Evolutionary conservation across 805 yeast species (phyloP).

Genomic region (Clavispora carvajalis): DNA sequence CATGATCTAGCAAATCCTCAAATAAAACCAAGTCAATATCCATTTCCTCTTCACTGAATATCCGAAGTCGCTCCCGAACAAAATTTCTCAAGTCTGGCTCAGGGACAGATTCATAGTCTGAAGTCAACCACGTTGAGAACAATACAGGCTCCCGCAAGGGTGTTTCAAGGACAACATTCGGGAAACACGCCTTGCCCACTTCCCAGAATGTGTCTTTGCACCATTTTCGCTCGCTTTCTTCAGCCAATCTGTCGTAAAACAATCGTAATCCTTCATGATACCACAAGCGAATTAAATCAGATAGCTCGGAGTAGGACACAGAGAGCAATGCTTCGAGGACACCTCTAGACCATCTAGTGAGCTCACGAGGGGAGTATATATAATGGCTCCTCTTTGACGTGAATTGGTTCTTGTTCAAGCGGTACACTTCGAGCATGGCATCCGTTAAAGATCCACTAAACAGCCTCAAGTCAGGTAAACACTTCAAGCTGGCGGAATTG

Average conservation of each 20-base stretch:
- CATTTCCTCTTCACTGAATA: constrained; percentile 75
- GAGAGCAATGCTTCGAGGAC: constrained; percentile 46
- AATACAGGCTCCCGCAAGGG: constrained; percentile 50
- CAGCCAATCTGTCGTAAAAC: constrained; percentile 67
- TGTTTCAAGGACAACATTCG: constrained; percentile 31
- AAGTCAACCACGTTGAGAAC: constrained; percentile 71
- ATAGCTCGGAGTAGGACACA: constrained; percentile 25
- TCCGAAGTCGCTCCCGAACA: constrained; percentile 55
- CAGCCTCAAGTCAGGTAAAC: constrained; percentile 56
- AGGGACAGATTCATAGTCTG: constrained; percentile 53
- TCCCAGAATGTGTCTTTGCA: constrained; percentile 34
- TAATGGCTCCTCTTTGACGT: constrained; percentile 50
- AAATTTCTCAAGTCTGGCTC: constrained; percentile 46
- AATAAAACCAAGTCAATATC: constrained; percentile 57
- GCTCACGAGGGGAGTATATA: constrained; percentile 82
- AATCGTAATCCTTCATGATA: constrained; percentile 76
- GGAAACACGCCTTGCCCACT: constrained; percentile 39
- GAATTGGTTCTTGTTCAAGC: constrained; percentile 37
- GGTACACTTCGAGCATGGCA: constrained; percentile 66
- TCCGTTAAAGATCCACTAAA: constrained; percentile 47
- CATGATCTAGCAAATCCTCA: constrained; percentile 68
- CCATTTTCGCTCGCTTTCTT: constrained; percentile 42
- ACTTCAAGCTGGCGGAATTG: constrained; percentile 49
- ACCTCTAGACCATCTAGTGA: constrained; percentile 86
- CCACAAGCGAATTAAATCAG: constrained; percentile 59